A percentile compares a stretch with the other conserved stretches of the same genome.
These are phyloP conservation scores for Aspergillus transmontanensis DNA, from an alignment of 2,329 filamentous ascomycete genomes.

Conservation along the genomic window DNA sequence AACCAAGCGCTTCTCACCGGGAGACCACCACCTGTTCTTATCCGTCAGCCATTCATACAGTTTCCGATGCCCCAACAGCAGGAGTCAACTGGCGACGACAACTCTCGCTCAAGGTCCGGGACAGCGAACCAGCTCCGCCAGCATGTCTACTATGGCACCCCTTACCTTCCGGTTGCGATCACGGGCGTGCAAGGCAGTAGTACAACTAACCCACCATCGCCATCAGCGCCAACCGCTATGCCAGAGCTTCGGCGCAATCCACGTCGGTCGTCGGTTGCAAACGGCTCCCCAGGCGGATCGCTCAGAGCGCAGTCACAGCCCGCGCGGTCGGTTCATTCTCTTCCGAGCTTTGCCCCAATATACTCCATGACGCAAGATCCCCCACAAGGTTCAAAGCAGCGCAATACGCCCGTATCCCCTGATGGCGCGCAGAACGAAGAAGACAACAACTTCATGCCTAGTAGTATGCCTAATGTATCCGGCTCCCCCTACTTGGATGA, in stretches of 20 bases:
- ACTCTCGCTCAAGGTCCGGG: slow-evolving; percentile 39
- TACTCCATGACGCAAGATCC: slow-evolving; percentile 36
- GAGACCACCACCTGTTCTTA: slow-evolving; percentile 41
- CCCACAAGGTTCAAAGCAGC: slow-evolving; percentile 33
- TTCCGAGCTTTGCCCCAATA: slow-evolving; percentile 35
- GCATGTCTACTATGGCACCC: slow-evolving; percentile 37
- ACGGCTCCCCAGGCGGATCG: slow-evolving; percentile 44
- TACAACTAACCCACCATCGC: slow-evolving; percentile 51
- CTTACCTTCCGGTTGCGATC: slow-evolving; percentile 41
- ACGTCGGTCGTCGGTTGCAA: slow-evolving; percentile 48
- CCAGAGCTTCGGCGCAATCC: slow-evolving; percentile 49
- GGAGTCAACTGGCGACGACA: slow-evolving; percentile 37
- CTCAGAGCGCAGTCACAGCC: slow-evolving; percentile 54
- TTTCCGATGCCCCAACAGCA: slow-evolving; percentile 43
- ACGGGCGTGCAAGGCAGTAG: slow-evolving; percentile 37
- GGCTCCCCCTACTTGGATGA: slow-evolving; percentile 40
- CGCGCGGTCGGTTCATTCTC: slow-evolving; percentile 46
- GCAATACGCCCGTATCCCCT: slow-evolving; percentile 35
- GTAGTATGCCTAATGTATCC: slow-evolving; percentile 38
- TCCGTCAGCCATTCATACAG: slow-evolving; percentile 46
- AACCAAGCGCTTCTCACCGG: slow-evolving; percentile 48
- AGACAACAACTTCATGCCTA: slow-evolving; percentile 32
- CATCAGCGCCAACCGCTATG: slow-evolving; percentile 40
- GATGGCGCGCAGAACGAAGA: slow-evolving; percentile 38
- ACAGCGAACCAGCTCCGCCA: slow-evolving; percentile 41